These are phyloP conservation scores for Fimicolochytrium jonesii DNA, from an alignment of 192 early-diverging fungal genomes.

Conservation along the genomic window DNA sequence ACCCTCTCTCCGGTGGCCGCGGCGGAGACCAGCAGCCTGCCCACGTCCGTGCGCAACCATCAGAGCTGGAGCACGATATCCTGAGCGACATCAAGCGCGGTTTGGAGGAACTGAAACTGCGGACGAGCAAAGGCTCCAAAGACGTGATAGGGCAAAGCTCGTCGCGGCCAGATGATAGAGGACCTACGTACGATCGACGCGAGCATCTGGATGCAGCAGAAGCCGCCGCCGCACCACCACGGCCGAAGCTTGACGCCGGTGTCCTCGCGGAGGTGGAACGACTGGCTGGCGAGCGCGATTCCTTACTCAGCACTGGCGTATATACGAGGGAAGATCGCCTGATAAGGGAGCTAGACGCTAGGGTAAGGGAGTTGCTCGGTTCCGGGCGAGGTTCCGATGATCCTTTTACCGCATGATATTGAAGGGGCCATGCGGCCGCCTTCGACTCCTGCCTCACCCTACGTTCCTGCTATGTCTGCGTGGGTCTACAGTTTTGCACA, in stretches of 20 bases:
- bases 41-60: too few species aligned
- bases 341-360: constrained; percentile 37
- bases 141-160: not conserved
- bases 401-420: too few species aligned
- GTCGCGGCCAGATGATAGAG: not conserved
- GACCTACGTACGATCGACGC: not conserved
- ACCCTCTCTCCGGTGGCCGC: constrained; percentile 10
- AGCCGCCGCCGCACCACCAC: not conserved
- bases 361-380: constrained; percentile 27
- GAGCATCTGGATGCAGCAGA: not conserved
- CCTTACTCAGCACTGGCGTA: constrained; percentile 38
- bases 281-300: constrained; percentile 38
- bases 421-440: too few species aligned
- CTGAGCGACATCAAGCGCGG: constrained; percentile 7
- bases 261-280: constrained; percentile 36
- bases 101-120: constrained; percentile 16
- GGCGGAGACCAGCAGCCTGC: constrained; percentile 5
- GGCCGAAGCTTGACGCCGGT: constrained; percentile 17
- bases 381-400: too few species aligned
- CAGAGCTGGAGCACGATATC: not conserved
- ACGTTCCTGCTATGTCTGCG: too few species aligned
- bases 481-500: too few species aligned
- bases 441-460: too few species aligned
- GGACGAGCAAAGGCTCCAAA: not conserved
- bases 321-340: constrained; percentile 42